Evolutionary conservation across 257 asterid genomes (phyloP), one percentile per base, ranked within the genome.

Genomic region (Nicotiana tabacum): DNA sequence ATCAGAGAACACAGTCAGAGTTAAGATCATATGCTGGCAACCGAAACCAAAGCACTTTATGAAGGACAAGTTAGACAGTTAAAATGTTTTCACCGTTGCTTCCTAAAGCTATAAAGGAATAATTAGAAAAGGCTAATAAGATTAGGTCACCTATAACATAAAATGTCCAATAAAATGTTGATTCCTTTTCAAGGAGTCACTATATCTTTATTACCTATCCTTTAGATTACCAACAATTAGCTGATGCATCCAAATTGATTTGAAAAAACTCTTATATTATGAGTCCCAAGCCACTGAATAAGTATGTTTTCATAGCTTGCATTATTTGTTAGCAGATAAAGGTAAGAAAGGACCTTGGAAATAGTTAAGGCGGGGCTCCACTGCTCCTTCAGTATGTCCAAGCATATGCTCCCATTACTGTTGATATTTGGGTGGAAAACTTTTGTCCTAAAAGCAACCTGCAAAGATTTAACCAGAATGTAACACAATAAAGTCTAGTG

Each of bases 391-490:
- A 80, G 27, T 62, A 80, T 80, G 60, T 80, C 83, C 57, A 80
- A 48, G 77, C 83, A 80, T 43, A 80, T 80, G 32, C 83, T 80
- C 37, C 83, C 83, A 39, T 80, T 80, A 51, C 83, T 80, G 13
- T 80, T 80, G 58, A 80, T 80, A 62, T 62, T 80, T 62, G 83
- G 83, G 43, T 80, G 83, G 11, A 80, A 80, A 80, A 80, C 83
- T 43, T 80, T 80, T 48, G 83, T 80, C 83, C 72, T 80, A 80
- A 80, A 80, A 62, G 83, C 83, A 80, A 80, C 83, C 83, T 80
- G 60, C 69, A 62, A 61, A 10, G 43, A 39, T n/a, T 16, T 43
- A 62, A 43, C 37, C 3, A 62, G 15, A 76, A 76, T 0, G 46
- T 29, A 4, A 76, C 46, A 15, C 64, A 76, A 15, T 76, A 8